These are phyloP conservation scores for Carex arenaria DNA, from an alignment of 202 grass and related monocot genomes.

Conservation along the genomic window DNA sequence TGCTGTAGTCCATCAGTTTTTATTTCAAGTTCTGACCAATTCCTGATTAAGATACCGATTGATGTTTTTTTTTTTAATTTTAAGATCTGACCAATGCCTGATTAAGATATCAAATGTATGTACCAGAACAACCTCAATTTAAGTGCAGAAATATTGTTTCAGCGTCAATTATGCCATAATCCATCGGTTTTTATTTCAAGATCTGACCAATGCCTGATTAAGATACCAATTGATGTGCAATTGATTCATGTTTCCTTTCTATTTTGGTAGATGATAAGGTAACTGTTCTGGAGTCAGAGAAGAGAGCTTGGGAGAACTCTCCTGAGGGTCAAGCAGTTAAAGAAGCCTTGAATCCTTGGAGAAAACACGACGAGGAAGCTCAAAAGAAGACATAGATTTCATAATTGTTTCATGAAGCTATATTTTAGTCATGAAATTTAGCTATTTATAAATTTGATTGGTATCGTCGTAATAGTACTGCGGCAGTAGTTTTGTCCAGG, in stretches of 20 bases:
- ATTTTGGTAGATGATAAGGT: slow-evolving; percentile 58
- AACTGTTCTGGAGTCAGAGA: slow-evolving; percentile 50
- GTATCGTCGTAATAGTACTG: neutral
- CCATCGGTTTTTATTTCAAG: neutral
- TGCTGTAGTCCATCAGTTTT: neutral
- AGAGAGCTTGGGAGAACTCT: slow-evolving; percentile 59
- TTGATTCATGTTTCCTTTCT: slow-evolving; percentile 1
- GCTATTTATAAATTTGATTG: neutral
- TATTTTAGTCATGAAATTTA: slow-evolving; percentile 10
- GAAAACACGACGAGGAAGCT: slow-evolving; percentile 41
- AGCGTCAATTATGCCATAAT: neutral
- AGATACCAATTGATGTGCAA: neutral
- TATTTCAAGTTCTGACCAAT: neutral
- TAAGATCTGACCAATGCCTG: neutral
- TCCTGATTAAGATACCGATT: neutral
- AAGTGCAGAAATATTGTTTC: neutral
- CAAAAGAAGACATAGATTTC: slow-evolving; percentile 30
- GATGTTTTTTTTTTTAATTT: neutral
- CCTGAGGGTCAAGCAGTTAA: slow-evolving; percentile 54
- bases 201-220: neutral
- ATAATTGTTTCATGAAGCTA: neutral
- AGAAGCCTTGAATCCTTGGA: slow-evolving; percentile 71
- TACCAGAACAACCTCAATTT: neutral
- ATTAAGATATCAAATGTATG: too few species aligned
- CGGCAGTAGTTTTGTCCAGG: neutral